These are phyloP conservation scores for Herpetospermum pedunculosum DNA, from an alignment of 306 rosid genomes.

Conservation along the genomic window DNA sequence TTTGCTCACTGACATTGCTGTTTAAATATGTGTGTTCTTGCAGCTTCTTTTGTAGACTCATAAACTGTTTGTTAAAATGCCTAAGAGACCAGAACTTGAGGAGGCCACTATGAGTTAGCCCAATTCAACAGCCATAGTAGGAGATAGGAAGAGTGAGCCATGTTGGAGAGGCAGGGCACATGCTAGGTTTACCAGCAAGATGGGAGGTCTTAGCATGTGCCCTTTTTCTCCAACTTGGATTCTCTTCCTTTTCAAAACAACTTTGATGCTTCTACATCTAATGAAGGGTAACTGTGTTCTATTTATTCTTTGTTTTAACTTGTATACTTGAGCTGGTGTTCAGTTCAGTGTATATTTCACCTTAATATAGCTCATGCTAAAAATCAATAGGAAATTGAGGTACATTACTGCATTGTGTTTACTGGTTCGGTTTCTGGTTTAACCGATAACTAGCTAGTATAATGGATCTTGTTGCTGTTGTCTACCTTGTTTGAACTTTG, in stretches of 20 bases:
- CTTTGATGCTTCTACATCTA: background rate
- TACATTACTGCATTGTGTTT: background rate
- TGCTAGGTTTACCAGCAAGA: constrained; percentile 29
- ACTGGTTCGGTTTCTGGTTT: background rate
- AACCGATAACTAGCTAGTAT: background rate
- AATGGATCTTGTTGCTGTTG: background rate
- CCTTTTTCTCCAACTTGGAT: constrained; percentile 50
- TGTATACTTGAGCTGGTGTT: background rate
- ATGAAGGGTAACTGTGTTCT: constrained; percentile 8
- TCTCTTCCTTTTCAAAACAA: constrained; percentile 26
- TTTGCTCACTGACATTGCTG: constrained; percentile 1
- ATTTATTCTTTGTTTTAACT: background rate
- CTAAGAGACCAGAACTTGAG: background rate
- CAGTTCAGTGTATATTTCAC: background rate
- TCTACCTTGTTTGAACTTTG: background rate
- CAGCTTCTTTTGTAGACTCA: background rate
- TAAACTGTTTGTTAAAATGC: background rate
- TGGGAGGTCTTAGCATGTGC: constrained; percentile 37
- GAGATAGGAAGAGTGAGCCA: constrained; percentile 27
- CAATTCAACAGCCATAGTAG: background rate
- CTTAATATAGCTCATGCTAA: background rate
- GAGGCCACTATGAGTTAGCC: background rate
- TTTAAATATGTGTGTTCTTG: constrained; percentile 10
- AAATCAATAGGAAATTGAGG: background rate
- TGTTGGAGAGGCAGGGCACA: constrained; percentile 92